Base-by-base conservation (phyloP, 441 rosid species). In the Metrosideros polymorpha region DNA sequence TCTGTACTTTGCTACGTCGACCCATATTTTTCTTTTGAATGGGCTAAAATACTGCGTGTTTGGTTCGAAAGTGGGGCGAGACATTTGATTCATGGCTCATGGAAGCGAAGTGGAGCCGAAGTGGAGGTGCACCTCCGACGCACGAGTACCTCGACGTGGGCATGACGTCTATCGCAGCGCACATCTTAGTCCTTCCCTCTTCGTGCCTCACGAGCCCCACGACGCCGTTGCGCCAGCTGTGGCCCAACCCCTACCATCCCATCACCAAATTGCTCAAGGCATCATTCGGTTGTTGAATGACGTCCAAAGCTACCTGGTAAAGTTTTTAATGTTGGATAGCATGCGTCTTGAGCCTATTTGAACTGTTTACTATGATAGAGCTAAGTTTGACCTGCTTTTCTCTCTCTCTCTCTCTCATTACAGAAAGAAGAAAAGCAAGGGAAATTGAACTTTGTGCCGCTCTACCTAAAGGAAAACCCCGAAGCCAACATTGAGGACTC, bases 371-470 rank as follows among this genome's bases (percentile, higher is more conserved):
- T 27, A 56, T 12, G 7, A 47, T 47, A 82, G 32, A 82, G 42
- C 47, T 42, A 56, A 56, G 30, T 56, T n/a, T 56, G n/a, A n/a
- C n/a, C n/a, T n/a, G n/a, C n/a, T n/a, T n/a, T n/a, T n/a, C n/a
- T n/a, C n/a, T n/a, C n/a, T n/a, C n/a, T n/a, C 52, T 52, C 35
- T 63, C 43, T 63, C 25, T 17, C 24, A 77, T 54, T 17, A 17
- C 92, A 94, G 96, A 94, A 92, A 89, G 95, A 94, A 87, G 55
- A 86, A 86, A 90, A 86, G 76, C 90, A 93, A 51, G 96, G 98
- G 30, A 95, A 94, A 86, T 54, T 82, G 42, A 95, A 95, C 90
- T 91, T 86, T 19, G 93, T 92, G 12, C 47, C 89, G 53, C 93
- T 95, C 6, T 88, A 92, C 90, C n/a, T 88, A 91, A 92, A 82